phyloP scores from a whole-genome alignment of 2,329 filamentous ascomycete species.

The Pseudopyrenochaeta lycopersici region DNA sequence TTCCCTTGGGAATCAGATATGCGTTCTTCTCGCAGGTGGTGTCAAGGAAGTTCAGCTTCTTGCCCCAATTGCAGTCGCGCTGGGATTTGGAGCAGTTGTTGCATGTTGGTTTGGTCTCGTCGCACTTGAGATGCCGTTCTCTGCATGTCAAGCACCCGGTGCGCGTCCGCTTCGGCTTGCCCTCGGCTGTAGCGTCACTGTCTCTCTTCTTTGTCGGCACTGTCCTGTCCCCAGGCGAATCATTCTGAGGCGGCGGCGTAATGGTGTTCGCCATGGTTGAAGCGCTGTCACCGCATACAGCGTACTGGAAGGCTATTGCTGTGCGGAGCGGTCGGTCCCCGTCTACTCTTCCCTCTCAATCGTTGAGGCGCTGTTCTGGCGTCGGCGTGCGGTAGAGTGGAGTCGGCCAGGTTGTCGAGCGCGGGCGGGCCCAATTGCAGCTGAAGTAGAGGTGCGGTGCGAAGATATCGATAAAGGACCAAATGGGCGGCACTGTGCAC shows the following conservation, averaged over 20 bases:
- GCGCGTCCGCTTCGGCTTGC: constrained; percentile 83
- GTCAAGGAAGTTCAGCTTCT: constrained; percentile 92
- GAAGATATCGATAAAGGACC: too few species aligned
- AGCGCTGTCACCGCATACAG: constrained; percentile 1
- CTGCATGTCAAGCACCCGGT: constrained; percentile 92
- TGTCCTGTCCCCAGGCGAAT: constrained; percentile 28
- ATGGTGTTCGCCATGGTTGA: constrained; percentile 30
- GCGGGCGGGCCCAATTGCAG: too few species aligned
- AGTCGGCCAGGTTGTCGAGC: too few species aligned
- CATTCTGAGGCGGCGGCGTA: constrained; percentile 30
- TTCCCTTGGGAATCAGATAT: constrained; percentile 53
- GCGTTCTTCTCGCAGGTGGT: constrained; percentile 74
- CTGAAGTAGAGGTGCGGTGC: too few species aligned
- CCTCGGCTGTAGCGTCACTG: constrained; percentile 38
- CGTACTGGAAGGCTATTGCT: constrained; percentile 3
- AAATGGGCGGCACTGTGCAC: too few species aligned
- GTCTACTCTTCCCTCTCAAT: too few species aligned
- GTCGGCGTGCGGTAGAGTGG: too few species aligned
- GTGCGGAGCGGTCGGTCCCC: not conserved
- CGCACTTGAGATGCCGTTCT: constrained; percentile 90
- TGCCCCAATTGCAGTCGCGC: constrained; percentile 82
- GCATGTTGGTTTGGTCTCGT: constrained; percentile 73
- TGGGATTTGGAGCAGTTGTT: constrained; percentile 90
- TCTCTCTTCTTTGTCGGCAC: constrained; percentile 28
- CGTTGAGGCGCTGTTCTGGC: too few species aligned